These are phyloP conservation scores for Posidonia oceanica DNA, from an alignment of 116 monocot genomes.

Conservation along the genomic window DNA sequence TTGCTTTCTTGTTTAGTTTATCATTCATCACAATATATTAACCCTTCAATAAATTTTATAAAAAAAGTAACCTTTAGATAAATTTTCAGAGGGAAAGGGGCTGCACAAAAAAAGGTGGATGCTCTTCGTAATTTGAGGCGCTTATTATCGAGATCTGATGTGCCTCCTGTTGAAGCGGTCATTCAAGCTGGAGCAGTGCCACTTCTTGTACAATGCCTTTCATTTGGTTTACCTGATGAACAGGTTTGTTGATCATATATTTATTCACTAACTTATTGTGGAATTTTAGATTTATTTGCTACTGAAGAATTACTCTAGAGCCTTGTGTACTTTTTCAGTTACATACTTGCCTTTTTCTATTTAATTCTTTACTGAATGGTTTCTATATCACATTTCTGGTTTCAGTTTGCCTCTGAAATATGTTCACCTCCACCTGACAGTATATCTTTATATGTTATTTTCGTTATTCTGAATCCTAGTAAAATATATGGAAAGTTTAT, in stretches of 20 bases:
- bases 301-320: too few species aligned
- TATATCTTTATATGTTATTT: neutral
- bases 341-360: too few species aligned
- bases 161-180: slow-evolving; percentile 75
- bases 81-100: slow-evolving; percentile 47
- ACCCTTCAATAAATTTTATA: too few species aligned
- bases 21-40: too few species aligned
- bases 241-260: slow-evolving; percentile 31
- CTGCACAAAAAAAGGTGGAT: slow-evolving; percentile 53
- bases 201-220: slow-evolving; percentile 62
- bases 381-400: neutral
- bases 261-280: too few species aligned
- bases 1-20: too few species aligned
- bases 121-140: slow-evolving; percentile 60
- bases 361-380: neutral
- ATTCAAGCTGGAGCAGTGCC: slow-evolving; percentile 71
- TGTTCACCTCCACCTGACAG: too few species aligned
- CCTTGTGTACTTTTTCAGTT: too few species aligned
- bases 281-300: too few species aligned
- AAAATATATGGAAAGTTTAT: too few species aligned
- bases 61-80: neutral
- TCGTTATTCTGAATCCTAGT: too few species aligned
- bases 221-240: slow-evolving; percentile 89
- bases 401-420: too few species aligned
- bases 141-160: slow-evolving; percentile 72